phyloP scores from a whole-genome alignment of 208 protist genomes.

The Leishmania gerbilli region DNA sequence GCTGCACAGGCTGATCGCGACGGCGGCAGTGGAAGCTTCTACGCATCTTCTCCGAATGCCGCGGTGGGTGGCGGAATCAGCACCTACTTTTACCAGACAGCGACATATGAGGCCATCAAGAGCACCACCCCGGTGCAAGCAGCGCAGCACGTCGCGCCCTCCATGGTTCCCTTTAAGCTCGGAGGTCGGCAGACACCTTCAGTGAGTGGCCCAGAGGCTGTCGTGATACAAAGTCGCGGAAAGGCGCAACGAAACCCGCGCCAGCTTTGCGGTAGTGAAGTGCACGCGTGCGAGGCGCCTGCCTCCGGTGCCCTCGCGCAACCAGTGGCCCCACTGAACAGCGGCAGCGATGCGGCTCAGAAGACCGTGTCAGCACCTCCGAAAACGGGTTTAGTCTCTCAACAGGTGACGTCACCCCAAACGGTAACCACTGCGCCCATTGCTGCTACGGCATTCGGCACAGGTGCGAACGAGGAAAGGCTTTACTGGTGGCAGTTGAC shows the following conservation, averaged over 20 bases:
- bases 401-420: neutral
- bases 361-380: neutral
- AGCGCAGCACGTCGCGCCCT: slow-evolving; percentile 37
- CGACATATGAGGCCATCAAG: slow-evolving; percentile 77
- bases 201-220: neutral
- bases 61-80: neutral
- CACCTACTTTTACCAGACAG: slow-evolving; percentile 44
- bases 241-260: neutral
- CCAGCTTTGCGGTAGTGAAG: neutral
- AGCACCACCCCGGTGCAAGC: slow-evolving; percentile 34
- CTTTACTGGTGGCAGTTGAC: slow-evolving; percentile 76
- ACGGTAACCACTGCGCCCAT: neutral
- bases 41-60: neutral
- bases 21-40: neutral
- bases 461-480: slow-evolving; percentile 14
- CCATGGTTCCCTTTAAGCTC: slow-evolving; percentile 17
- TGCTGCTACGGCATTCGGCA: neutral
- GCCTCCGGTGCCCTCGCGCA: neutral
- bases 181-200: neutral
- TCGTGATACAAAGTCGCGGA: neutral
- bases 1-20: slow-evolving; percentile 11
- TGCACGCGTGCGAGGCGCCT: neutral
- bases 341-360: neutral
- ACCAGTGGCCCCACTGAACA: neutral
- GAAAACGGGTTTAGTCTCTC: neutral